Evolutionary conservation across 805 yeast species (phyloP), one percentile per base, ranked within the genome.

Genomic region (Sungouiella blattae): DNA sequence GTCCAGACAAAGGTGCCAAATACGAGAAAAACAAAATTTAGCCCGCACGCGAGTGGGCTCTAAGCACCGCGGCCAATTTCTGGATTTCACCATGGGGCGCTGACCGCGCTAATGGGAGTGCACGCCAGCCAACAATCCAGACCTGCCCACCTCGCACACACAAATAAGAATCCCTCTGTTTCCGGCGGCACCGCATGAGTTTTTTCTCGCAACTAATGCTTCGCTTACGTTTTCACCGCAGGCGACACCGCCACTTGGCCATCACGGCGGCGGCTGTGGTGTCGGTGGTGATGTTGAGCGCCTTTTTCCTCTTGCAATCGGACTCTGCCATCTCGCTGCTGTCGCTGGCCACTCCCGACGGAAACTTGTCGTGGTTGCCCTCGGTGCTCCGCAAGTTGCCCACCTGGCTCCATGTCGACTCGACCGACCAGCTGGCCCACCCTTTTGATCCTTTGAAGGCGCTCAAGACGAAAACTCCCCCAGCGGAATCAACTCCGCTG

Each of bases 171-270:
- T n/a, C n/a, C n/a, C n/a, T n/a, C n/a, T n/a, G n/a, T n/a, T n/a
- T n/a, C n/a, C n/a, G n/a, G n/a, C n/a, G n/a, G n/a, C n/a, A n/a
- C 22, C 6, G 9, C 22, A 20, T 20, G 22, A 20, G 22, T 20
- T 20, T 20, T 9, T 9, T 20, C 22, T 20, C 22, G 22, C 6
- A 20, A 14, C n/a, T 44, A 17, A 26, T 34, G 25, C 18, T 43
- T 14, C 46, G 41, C 15, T 33, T 36, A 12, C 49, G 49, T 9
- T 26, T 44, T 20, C 47, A 37, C 30, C 47, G 49, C 22, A 24
- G 49, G 31, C 44, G 49, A 17, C 49, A 44, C 30, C 27, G 36
- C 15, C 31, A 28, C 13, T 14, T 30, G 6, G 11, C 18, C 13
- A 11, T 28, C 12, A 14, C 18, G 9, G 35, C 40, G n/a, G 33